These are phyloP conservation scores for Tilletiaria anomala DNA, from an alignment of 1,284 basidiomycete species.

Conservation along the genomic window DNA sequence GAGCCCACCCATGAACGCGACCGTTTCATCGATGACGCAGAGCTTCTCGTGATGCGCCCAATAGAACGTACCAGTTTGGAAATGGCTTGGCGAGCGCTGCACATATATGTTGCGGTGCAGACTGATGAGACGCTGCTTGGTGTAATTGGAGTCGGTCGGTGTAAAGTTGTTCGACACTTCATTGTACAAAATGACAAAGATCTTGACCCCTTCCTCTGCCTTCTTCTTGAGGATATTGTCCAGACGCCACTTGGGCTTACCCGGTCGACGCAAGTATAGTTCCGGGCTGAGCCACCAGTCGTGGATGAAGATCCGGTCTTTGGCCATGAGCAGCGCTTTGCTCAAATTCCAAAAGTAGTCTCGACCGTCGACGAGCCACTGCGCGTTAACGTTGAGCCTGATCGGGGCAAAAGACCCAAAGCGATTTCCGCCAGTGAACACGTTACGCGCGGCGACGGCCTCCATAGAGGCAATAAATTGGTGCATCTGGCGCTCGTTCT, in stretches of 20 bases:
- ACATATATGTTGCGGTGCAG: constrained; percentile 90
- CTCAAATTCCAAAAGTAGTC: constrained; percentile 56
- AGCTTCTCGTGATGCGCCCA: constrained; percentile 94
- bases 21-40: constrained; percentile 91
- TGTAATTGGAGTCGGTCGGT: constrained; percentile 51
- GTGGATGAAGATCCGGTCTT: constrained; percentile 49
- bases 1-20: constrained; percentile 94
- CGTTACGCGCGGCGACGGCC: constrained; percentile 59
- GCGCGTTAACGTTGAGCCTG: constrained; percentile 77
- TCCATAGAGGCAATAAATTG: constrained; percentile 93
- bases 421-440: constrained; percentile 61
- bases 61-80: constrained; percentile 92
- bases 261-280: constrained; percentile 65
- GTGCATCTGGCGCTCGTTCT: constrained; percentile 86
- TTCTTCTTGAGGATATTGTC: constrained; percentile 79
- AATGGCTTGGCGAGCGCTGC: constrained; percentile 91
- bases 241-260: constrained; percentile 71
- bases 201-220: constrained; percentile 88
- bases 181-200: constrained; percentile 72
- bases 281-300: constrained; percentile 47
- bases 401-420: constrained; percentile 93
- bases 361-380: constrained; percentile 95
- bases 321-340: constrained; percentile 75
- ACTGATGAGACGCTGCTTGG: constrained; percentile 70
- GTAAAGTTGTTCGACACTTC: constrained; percentile 93